Conservation (phyloP, 2,329 filamentous ascomycete species). For the Berkeleyomyces rouxiae region DNA sequence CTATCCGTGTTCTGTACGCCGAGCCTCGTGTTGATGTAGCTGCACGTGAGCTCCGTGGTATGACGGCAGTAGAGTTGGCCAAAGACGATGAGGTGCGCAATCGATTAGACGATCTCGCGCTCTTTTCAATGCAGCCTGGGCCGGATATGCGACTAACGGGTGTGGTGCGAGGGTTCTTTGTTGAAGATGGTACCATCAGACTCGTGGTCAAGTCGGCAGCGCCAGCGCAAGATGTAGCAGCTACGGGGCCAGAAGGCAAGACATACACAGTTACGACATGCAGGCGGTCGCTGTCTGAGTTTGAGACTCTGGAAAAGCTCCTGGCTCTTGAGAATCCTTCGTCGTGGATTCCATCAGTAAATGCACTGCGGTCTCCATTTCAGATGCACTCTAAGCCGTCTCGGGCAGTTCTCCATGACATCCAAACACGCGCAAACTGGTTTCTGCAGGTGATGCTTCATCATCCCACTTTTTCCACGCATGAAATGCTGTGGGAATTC, state of each 20-base stretch:
- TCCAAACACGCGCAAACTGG: slow-evolving; percentile 70
- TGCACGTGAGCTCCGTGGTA: slow-evolving; percentile 66
- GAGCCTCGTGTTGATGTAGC: slow-evolving; percentile 77
- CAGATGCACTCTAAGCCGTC: slow-evolving; percentile 88
- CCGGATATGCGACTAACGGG: slow-evolving; percentile 72
- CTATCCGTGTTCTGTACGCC: slow-evolving; percentile 74
- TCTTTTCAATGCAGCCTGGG: slow-evolving; percentile 58
- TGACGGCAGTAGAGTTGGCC: slow-evolving; percentile 88
- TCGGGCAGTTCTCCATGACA: slow-evolving; percentile 67
- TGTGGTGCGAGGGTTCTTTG: slow-evolving; percentile 89
- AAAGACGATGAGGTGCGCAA: slow-evolving; percentile 97
- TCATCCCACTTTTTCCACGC: slow-evolving; percentile 85
- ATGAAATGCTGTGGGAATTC: slow-evolving; percentile 98
- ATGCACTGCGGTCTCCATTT: slow-evolving; percentile 69
- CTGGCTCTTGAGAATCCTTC: slow-evolving; percentile 81
- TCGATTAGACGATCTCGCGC: slow-evolving; percentile 80
- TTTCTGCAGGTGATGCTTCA: slow-evolving; percentile 74
- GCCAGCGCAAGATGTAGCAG: slow-evolving; percentile 37
- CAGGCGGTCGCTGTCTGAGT: slow-evolving; percentile 71
- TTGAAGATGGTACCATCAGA: slow-evolving; percentile 86
- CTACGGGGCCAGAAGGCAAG: slow-evolving; percentile 27
- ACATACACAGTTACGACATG: slow-evolving; percentile 92
- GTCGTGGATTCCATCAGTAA: slow-evolving; percentile 76
- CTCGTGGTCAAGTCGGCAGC: slow-evolving; percentile 89
- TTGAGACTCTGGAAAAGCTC: slow-evolving; percentile 75